Conservation (phyloP, 108 stramenopile species). For the Stephanodiscus minutulus region DNA sequence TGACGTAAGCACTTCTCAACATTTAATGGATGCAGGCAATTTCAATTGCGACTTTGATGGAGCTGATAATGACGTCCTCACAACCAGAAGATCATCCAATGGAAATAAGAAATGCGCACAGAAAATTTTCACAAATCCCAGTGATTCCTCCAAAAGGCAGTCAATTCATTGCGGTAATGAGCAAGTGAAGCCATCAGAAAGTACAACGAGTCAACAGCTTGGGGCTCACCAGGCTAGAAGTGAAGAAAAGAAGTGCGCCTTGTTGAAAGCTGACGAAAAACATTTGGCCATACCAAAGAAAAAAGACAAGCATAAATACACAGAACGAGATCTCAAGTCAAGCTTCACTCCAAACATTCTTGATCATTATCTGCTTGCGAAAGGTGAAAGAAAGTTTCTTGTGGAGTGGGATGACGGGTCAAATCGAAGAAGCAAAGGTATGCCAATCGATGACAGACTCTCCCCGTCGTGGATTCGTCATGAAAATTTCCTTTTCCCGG, state of each 20-base stretch:
- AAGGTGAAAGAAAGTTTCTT: constrained; percentile 10
- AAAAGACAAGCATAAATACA: neutral
- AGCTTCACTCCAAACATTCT: constrained; percentile 28
- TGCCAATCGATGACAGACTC: neutral
- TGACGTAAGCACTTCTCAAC: neutral
- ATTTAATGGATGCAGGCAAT: neutral
- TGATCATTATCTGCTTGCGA: constrained; percentile 26
- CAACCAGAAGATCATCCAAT: neutral
- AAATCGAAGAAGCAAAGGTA: neutral
- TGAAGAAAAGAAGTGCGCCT: constrained; percentile 8
- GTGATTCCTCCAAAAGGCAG: neutral
- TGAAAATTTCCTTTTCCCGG: constrained; percentile 35
- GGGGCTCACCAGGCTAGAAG: neutral
- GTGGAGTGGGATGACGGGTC: constrained; percentile 19
- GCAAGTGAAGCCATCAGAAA: neutral
- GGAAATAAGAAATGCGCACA: neutral
- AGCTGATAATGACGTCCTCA: neutral
- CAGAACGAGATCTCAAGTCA: constrained; percentile 19
- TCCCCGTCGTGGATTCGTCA: constrained; percentile 24
- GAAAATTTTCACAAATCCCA: neutral
- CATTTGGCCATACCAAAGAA: neutral
- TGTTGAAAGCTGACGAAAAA: constrained; percentile 5
- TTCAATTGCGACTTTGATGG: neutral
- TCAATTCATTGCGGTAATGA: neutral
- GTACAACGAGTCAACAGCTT: neutral